Conservation (phyloP, 2,329 filamentous ascomycete genomes). For the Chaetomium sp. region DNA sequence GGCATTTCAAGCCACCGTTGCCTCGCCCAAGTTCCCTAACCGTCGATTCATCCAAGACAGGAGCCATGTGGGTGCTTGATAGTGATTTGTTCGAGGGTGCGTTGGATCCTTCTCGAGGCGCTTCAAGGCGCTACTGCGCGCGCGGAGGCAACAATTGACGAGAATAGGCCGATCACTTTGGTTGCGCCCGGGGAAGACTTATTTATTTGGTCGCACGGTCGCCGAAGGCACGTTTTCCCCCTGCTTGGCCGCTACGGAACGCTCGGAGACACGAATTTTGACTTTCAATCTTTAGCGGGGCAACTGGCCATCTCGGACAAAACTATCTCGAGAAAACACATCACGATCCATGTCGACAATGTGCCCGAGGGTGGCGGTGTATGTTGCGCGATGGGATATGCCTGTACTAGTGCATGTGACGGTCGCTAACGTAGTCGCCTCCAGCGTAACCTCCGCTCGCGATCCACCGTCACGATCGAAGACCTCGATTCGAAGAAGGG, state of each 20-base stretch:
- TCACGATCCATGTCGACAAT: constrained; percentile 71
- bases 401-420: not conserved
- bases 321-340: constrained; percentile 85
- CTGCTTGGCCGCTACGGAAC: not conserved
- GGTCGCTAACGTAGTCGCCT: constrained; percentile 8
- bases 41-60: not conserved
- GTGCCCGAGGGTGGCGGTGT: constrained; percentile 70
- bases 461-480: constrained; percentile 71
- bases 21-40: not conserved
- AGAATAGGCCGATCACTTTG: constrained; percentile 69
- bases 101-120: constrained; percentile 22
- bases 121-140: not conserved
- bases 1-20: not conserved
- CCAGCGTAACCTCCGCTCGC: constrained; percentile 63
- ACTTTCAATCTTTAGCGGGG: constrained; percentile 50
- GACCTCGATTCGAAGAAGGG: constrained; percentile 86
- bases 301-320: constrained; percentile 73
- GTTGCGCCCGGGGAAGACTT: constrained; percentile 82
- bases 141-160: constrained; percentile 19
- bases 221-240: constrained; percentile 57
- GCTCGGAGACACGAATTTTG: constrained; percentile 6
- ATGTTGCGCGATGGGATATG: constrained; percentile 38
- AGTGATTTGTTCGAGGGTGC: constrained; percentile 56
- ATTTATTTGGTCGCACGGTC: constrained; percentile 80
- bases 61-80: constrained; percentile 66